phyloP scores from a whole-genome alignment of 345 rosid genomes.

The Populus alba region DNA sequence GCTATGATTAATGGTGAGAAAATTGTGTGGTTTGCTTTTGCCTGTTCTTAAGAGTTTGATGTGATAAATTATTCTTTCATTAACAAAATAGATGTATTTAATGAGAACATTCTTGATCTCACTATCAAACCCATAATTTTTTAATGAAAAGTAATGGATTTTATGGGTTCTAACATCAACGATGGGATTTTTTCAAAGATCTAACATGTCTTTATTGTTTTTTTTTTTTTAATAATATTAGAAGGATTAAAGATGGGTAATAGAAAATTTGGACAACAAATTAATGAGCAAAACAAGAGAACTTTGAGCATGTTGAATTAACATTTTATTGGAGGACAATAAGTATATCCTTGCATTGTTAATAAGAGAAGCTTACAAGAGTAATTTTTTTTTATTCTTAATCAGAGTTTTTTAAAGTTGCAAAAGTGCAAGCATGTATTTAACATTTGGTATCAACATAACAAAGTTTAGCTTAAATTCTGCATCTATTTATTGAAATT shows the following conservation, averaged over 20 bases:
- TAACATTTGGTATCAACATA: too few species aligned
- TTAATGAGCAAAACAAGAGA: constrained; percentile 45
- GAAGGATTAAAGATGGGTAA: constrained; percentile 9
- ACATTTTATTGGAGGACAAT: constrained; percentile 39
- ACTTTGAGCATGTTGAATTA: constrained; percentile 64
- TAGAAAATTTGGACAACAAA: constrained; percentile 55
- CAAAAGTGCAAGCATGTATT: constrained; percentile 22
- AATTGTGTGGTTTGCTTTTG: background rate
- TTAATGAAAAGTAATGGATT: constrained; percentile 39
- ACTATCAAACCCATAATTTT: constrained; percentile 27
- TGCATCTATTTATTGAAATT: too few species aligned
- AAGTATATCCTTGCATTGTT: constrained; percentile 44
- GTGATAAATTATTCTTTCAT: background rate
- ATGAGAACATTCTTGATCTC: constrained; percentile 45
- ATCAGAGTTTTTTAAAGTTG: constrained; percentile 44
- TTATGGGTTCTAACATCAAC: background rate
- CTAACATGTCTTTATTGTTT: constrained; percentile 6
- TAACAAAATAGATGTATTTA: constrained; percentile 39
- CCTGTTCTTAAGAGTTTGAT: background rate
- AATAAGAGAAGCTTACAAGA: too few species aligned
- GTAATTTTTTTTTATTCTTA: constrained; percentile 1
- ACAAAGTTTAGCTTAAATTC: too few species aligned
- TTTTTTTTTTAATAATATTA: background rate
- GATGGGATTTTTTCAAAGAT: background rate
- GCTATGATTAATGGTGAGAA: too few species aligned